Conservation (phyloP, 768 basidiomycete genomes). For the Trametes punicea region DNA sequence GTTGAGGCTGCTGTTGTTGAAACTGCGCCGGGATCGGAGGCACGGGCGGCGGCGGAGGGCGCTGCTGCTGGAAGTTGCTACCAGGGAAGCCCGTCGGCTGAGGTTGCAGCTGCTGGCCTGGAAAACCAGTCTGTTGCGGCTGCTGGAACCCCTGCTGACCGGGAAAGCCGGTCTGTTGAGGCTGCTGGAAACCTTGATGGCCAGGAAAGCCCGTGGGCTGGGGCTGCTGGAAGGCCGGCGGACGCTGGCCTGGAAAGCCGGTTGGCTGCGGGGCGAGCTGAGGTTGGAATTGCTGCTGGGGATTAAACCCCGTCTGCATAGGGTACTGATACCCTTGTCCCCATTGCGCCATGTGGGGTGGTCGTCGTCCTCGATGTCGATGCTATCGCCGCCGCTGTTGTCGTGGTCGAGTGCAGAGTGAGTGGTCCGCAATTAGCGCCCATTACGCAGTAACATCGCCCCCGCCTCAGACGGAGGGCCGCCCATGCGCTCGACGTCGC, state of each 20-base stretch:
- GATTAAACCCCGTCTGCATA: conserved; percentile 64
- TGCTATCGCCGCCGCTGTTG: conserved; percentile 2
- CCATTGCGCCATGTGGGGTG: conserved; percentile 68
- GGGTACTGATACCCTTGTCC: conserved; percentile 71
- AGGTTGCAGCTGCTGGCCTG: conserved; percentile 36
- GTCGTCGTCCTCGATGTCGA: conserved; percentile 4
- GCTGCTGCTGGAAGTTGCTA: conserved; percentile 40
- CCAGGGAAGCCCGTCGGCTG: conserved; percentile 35
- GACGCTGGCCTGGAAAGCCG: conserved; percentile 39
- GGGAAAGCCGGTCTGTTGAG: conserved; percentile 58
- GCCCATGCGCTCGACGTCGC: neutral
- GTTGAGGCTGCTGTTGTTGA: conserved; percentile 48
- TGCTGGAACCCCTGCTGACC: conserved; percentile 28
- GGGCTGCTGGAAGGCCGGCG: conserved; percentile 41
- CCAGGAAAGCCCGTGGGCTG: conserved; percentile 61
- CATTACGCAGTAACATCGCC: neutral
- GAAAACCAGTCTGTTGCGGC: conserved; percentile 61
- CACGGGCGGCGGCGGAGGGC: conserved; percentile 52
- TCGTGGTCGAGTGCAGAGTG: conserved; percentile 4
- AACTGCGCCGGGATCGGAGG: conserved; percentile 63
- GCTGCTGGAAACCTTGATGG: conserved; percentile 47
- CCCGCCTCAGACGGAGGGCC: no score
- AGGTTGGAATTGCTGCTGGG: conserved; percentile 37
- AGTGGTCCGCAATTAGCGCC: neutral
- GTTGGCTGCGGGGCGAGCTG: conserved; percentile 64